Conservation (phyloP, 2,329 filamentous ascomycete genomes). For the Verticillium nubilum region DNA sequence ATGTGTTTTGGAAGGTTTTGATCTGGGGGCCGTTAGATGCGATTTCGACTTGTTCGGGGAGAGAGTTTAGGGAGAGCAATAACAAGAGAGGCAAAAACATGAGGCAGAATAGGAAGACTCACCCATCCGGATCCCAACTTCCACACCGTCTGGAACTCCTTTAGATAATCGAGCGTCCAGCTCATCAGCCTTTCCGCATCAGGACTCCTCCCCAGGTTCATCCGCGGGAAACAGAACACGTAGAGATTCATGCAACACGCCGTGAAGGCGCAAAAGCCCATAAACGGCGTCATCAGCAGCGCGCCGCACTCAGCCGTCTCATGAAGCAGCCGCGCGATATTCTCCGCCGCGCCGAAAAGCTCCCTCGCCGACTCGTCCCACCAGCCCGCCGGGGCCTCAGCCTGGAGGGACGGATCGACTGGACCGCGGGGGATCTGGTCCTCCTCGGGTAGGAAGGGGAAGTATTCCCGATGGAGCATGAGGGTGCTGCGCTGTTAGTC, state of each 20-base stretch:
- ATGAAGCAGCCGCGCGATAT: conserved; percentile 26
- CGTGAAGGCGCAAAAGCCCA: conserved; percentile 39
- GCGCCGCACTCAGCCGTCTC: conserved; percentile 30
- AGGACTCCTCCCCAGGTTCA: conserved; percentile 29
- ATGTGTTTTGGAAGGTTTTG: conserved; percentile 14
- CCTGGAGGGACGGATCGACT: conserved; percentile 31
- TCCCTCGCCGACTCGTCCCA: conserved; percentile 31
- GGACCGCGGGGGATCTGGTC: conserved; percentile 29
- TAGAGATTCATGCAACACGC: conserved; percentile 37
- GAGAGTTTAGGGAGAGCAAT: too few relatives aligned
- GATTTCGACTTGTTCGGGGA: too few relatives aligned
- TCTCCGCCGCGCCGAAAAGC: conserved; percentile 28
- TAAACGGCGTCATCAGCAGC: conserved; percentile 32
- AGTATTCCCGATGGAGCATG: conserved; percentile 37
- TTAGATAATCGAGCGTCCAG: conserved; percentile 19
- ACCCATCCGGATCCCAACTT: conserved; percentile 23
- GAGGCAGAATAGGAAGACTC: neutral
- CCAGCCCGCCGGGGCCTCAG: conserved; percentile 28
- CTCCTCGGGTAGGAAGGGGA: conserved; percentile 33
- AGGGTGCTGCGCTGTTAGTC: conserved; percentile 22
- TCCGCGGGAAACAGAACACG: conserved; percentile 30
- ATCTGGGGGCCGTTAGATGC: neutral
- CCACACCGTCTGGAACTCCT: conserved; percentile 21
- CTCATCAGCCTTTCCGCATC: conserved; percentile 14
- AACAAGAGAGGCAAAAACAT: neutral